phyloP scores from a whole-genome alignment of 2,329 filamentous ascomycete genomes.

The Ophiostoma sp. region DNA sequence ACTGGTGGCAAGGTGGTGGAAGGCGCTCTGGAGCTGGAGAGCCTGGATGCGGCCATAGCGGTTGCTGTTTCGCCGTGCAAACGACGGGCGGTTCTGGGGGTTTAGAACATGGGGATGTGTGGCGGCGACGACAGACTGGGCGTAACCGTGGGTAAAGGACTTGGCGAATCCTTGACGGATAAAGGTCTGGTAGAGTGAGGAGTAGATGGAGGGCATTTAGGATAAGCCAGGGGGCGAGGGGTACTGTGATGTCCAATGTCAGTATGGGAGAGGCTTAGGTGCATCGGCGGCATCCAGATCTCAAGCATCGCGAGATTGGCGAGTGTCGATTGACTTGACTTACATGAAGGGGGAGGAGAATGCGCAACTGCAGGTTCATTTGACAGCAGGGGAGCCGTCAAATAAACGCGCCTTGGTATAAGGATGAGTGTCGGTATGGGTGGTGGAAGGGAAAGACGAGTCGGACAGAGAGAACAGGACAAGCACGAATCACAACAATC shows the following conservation, averaged over 20 bases:
- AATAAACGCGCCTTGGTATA: conserved; percentile 71
- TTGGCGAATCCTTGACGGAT: conserved; percentile 97
- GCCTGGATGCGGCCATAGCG: conserved; percentile 51
- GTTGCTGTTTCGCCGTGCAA: conserved; percentile 53
- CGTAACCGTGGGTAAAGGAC: conserved; percentile 95
- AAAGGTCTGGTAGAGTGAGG: conserved; percentile 68
- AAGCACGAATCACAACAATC: background rate
- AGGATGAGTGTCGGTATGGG: conserved; percentile 17
- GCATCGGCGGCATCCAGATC: background rate
- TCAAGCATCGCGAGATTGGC: background rate
- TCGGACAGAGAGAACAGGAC: conserved; percentile 7
- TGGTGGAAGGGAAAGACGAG: background rate
- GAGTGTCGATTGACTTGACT: conserved; percentile 33
- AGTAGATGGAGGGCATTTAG: conserved; percentile 86
- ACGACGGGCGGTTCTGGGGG: conserved; percentile 62
- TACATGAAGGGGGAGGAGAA: conserved; percentile 59
- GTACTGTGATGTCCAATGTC: conserved; percentile 36
- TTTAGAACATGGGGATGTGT: conserved; percentile 74
- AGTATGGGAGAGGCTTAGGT: background rate
- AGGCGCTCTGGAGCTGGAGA: conserved; percentile 71
- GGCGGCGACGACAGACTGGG: conserved; percentile 93
- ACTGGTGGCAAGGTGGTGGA: conserved; percentile 57
- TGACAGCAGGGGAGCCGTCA: conserved; percentile 81
- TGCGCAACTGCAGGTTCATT: conserved; percentile 91
- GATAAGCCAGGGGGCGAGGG: conserved; percentile 58